Evolutionary conservation across 2,329 filamentous ascomycete species (phyloP).

Genomic region (Paradendryphiella salina): DNA sequence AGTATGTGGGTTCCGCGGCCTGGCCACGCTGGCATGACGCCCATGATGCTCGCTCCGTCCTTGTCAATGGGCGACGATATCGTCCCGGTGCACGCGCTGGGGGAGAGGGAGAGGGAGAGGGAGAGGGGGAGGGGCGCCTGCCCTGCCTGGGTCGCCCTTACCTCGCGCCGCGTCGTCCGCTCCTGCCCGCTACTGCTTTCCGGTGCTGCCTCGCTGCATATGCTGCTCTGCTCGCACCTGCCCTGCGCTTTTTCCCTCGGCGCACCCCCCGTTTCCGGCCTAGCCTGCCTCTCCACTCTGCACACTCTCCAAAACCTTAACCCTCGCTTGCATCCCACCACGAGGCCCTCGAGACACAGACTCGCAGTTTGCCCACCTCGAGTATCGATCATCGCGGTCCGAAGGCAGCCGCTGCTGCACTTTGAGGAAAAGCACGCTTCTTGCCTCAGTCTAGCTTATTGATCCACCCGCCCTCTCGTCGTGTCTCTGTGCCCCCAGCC

Average conservation of each 20-base stretch:
- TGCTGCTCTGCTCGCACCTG: neutral
- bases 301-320: constrained; percentile 8
- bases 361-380: constrained; percentile 20
- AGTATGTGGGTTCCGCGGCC: no score
- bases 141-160: no score
- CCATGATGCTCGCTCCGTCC: no score
- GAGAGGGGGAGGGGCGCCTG: neutral
- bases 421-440: constrained; percentile 5
- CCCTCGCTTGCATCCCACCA: constrained; percentile 22
- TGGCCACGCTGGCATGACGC: neutral
- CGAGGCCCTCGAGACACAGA: constrained; percentile 21
- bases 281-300: constrained; percentile 8
- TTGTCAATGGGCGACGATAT: no score
- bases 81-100: no score
- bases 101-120: neutral
- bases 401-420: constrained; percentile 7
- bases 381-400: constrained; percentile 20
- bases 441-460: constrained; percentile 9
- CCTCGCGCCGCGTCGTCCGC: no score
- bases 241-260: constrained; percentile 8
- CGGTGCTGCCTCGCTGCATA: no score
- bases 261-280: constrained; percentile 11
- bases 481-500: neutral
- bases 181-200: no score
- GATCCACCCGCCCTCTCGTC: constrained; percentile 5